These are phyloP conservation scores for Pulveroboletus sp. DNA, from an alignment of 768 basidiomycete species.

Conservation along the genomic window DNA sequence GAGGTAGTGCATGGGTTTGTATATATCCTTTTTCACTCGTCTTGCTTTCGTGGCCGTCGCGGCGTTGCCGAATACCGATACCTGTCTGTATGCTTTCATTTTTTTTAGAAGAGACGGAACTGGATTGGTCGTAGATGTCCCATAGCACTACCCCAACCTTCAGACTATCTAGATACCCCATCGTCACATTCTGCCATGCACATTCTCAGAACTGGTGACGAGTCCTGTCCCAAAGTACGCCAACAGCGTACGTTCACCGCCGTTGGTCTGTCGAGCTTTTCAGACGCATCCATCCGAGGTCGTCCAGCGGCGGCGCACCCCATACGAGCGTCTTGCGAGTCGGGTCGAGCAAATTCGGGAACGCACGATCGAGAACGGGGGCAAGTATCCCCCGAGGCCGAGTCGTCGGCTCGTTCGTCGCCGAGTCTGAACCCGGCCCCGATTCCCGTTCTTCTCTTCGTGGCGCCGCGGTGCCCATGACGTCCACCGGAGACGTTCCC, in stretches of 20 bases:
- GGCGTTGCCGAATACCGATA: not conserved
- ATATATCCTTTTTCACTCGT: not conserved
- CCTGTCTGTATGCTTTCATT: not conserved
- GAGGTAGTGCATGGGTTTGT: conserved; percentile 46
- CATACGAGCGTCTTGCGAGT: conserved; percentile 60
- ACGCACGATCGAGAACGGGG: conserved; percentile 39
- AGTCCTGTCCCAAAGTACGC: no score
- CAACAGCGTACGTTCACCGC: not conserved
- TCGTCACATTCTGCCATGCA: not conserved
- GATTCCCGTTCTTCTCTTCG: no score
- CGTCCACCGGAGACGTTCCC: not conserved
- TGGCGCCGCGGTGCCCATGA: no score
- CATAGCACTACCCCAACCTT: not conserved
- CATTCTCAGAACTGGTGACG: not conserved
- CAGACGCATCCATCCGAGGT: conserved; percentile 43
- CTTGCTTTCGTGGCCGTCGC: not conserved
- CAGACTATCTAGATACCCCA: not conserved
- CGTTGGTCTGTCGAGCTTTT: conserved; percentile 1
- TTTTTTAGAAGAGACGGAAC: not conserved
- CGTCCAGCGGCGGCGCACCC: conserved; percentile 70
- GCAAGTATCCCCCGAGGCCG: conserved; percentile 44
- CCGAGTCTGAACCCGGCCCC: not conserved
- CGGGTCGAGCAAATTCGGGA: conserved; percentile 57
- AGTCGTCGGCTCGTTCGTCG: not conserved
- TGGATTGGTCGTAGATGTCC: conserved; percentile 4